Percentiles rank a stretch among this genome's conserved stretches.
Conservation (phyloP, 768 basidiomycete genomes). For the Imleria badia region DNA sequence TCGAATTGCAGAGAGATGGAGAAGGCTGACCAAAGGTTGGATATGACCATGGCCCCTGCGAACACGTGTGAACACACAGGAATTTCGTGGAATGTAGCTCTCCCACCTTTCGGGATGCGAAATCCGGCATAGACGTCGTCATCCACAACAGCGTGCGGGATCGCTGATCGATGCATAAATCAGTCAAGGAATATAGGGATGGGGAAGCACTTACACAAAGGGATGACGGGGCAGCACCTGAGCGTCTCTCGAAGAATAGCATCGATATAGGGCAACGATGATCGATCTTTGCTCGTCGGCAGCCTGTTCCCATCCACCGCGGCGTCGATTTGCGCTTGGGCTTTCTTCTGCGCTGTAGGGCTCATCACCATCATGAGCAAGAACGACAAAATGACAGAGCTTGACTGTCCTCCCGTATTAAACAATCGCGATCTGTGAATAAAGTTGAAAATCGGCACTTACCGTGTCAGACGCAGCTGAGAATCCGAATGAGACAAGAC, state of each 20-base stretch:
- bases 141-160: slow-evolving; percentile 34
- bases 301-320: slow-evolving; percentile 13
- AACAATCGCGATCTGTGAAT: neutral
- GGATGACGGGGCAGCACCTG: slow-evolving; percentile 13
- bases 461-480: slow-evolving; percentile 25
- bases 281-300: slow-evolving; percentile 16
- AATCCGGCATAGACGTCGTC: slow-evolving; percentile 48
- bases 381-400: slow-evolving; percentile 24
- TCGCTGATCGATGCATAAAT: slow-evolving; percentile 9
- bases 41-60: slow-evolving; percentile 16
- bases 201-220: slow-evolving; percentile 10
- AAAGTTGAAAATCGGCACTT: neutral
- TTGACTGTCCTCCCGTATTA: slow-evolving; percentile 13
- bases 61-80: neutral
- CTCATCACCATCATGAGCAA: slow-evolving; percentile 19
- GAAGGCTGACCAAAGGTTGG: slow-evolving; percentile 19
- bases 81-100: neutral
- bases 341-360: slow-evolving; percentile 18
- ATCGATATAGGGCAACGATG: slow-evolving; percentile 20
- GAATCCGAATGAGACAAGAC: neutral
- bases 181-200: neutral
- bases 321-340: slow-evolving; percentile 24
- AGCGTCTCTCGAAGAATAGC: slow-evolving; percentile 21
- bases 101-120: slow-evolving; percentile 45
- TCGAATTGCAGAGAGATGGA: neutral